phyloP scores from a whole-genome alignment of 768 basidiomycete species.

The Leccinum incarnatum region DNA sequence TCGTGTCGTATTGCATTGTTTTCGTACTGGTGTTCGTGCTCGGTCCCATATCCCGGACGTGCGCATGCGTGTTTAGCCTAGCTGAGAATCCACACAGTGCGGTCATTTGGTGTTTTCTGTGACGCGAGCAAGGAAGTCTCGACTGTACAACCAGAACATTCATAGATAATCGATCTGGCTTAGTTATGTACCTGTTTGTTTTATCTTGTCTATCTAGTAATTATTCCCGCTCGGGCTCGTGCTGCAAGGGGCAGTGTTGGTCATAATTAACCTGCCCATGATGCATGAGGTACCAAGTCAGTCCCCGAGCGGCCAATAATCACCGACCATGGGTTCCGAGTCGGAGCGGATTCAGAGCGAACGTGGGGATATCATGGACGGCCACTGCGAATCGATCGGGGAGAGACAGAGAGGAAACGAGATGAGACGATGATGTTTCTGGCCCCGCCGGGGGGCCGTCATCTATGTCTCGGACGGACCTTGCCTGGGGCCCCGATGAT shows the following conservation, averaged over 20 bases:
- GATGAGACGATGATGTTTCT: not conserved
- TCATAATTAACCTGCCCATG: not conserved
- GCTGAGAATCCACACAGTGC: not conserved
- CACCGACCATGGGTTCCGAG: not conserved
- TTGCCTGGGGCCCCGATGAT: no score
- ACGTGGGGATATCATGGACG: not conserved
- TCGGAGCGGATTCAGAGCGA: not conserved
- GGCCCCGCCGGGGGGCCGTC: not conserved
- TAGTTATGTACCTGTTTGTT: not conserved
- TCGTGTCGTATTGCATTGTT: not conserved
- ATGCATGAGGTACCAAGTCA: no score
- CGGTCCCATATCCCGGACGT: not conserved
- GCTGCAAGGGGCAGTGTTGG: not conserved
- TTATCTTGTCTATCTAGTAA: not conserved
- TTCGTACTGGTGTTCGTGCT: not conserved
- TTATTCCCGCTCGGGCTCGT: not conserved
- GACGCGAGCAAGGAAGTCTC: not conserved
- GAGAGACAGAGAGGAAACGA: no score
- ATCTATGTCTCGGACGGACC: not conserved
- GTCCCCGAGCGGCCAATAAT: not conserved
- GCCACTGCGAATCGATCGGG: no score
- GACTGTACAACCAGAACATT: not conserved
- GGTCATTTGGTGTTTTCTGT: not conserved
- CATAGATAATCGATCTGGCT: not conserved
- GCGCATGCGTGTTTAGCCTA: not conserved